Evolutionary conservation across 441 rosid species (phyloP).

Genomic region (Biscutella laevigata): DNA sequence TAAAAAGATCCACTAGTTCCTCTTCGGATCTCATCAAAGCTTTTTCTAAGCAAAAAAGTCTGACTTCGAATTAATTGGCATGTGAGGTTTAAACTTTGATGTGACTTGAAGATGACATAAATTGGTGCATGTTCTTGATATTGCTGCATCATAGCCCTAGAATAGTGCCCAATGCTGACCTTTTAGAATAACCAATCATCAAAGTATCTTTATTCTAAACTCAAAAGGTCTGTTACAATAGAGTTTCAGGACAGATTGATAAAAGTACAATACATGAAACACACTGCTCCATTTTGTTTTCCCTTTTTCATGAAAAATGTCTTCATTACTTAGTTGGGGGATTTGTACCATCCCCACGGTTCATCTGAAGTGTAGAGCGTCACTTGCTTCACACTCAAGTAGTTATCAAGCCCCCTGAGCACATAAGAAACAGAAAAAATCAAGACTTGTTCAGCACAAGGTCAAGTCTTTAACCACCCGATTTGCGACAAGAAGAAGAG

Average conservation of each 20-base stretch:
- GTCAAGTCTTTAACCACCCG: not conserved
- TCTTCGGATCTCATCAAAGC: not conserved
- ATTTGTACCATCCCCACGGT: conserved; percentile 83
- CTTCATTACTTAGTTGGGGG: conserved; percentile 40
- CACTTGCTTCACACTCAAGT: conserved; percentile 84
- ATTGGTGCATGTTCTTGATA: conserved; percentile 9
- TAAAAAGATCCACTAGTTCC: no score
- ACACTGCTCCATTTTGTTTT: not conserved
- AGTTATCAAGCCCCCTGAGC: conserved; percentile 85
- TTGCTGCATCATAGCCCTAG: not conserved
- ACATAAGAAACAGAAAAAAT: conserved; percentile 14
- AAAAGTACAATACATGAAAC: not conserved
- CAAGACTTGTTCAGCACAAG: conserved; percentile 12
- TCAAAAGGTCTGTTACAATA: not conserved
- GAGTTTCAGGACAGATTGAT: conserved; percentile 6
- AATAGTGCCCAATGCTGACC: not conserved
- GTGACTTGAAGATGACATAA: conserved; percentile 25
- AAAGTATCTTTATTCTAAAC: conserved; percentile 11
- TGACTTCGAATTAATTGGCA: not conserved
- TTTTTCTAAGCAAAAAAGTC: not conserved
- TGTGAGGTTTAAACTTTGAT: conserved; percentile 21
- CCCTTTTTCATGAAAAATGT: not conserved
- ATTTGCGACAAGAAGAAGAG: not conserved
- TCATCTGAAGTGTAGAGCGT: conserved; percentile 63
- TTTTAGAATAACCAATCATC: conserved; percentile 4